phyloP scores from a whole-genome alignment of 345 rosid genomes.

The Clarkia xantiana region DNA sequence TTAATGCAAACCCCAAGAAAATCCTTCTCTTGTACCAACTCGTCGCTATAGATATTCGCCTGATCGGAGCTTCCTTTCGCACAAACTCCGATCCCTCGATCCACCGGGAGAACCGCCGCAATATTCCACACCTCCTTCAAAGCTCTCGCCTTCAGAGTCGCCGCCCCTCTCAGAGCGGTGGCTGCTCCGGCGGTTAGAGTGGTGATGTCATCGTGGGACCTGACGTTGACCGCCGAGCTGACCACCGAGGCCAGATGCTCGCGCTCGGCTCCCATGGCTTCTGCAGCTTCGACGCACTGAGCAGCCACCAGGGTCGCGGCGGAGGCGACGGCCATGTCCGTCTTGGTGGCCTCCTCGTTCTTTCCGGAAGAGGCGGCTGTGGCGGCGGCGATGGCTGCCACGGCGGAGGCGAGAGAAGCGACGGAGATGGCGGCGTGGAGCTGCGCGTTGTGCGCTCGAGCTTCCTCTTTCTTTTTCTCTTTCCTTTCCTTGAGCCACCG shows the following conservation, averaged over 20 bases:
- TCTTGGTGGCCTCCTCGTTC: constrained; percentile 55
- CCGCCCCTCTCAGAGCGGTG: constrained; percentile 94
- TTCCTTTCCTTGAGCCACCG: constrained; percentile 95
- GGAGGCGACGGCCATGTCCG: constrained; percentile 81
- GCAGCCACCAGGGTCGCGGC: constrained; percentile 95
- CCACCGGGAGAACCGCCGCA: constrained; percentile 61
- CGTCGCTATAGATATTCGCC: constrained; percentile 35
- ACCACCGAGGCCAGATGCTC: constrained; percentile 68
- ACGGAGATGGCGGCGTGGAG: constrained; percentile 85
- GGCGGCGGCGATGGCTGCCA: constrained; percentile 71
- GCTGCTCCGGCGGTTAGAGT: constrained; percentile 98
- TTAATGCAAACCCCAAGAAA: constrained; percentile 40
- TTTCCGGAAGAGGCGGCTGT: constrained; percentile 45
- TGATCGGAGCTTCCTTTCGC: constrained; percentile 23
- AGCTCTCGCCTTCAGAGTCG: constrained; percentile 84
- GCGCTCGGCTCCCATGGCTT: constrained; percentile 75
- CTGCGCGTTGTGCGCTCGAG: constrained; percentile 71
- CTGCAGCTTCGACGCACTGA: constrained; percentile 93
- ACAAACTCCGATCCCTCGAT: constrained; percentile 35
- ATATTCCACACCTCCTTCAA: constrained; percentile 68
- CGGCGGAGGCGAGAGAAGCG: constrained; percentile 82
- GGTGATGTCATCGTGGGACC: constrained; percentile 65
- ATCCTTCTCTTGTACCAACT: constrained; percentile 39
- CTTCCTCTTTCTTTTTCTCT: constrained; percentile 90
- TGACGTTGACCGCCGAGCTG: constrained; percentile 84